These are phyloP conservation scores for Hypoxylon fragiforme DNA, from an alignment of 495 filamentous ascomycete species.

Conservation along the genomic window DNA sequence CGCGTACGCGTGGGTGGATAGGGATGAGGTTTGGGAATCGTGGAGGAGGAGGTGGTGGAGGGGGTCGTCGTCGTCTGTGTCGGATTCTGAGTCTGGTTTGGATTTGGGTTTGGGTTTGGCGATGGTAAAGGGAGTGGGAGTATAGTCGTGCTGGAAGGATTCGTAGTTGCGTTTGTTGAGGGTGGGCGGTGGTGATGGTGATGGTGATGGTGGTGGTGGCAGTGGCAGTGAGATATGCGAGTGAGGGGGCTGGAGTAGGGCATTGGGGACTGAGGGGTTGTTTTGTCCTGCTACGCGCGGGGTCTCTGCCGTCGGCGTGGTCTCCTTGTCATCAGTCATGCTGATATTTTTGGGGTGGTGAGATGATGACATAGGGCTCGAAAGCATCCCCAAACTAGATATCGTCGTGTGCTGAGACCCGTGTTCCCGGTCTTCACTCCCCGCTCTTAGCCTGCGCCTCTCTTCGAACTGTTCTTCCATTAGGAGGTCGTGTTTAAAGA, in stretches of 20 bases:
- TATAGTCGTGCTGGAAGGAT: not conserved
- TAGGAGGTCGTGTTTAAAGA: constrained; percentile 67
- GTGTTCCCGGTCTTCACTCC: not conserved
- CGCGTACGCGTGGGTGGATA: constrained; percentile 38
- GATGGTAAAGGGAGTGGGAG: no score
- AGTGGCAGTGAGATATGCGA: not conserved
- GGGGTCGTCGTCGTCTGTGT: constrained; percentile 8
- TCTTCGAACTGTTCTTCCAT: constrained; percentile 47
- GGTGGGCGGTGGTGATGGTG: not conserved
- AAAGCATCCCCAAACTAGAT: not conserved
- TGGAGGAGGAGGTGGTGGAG: no score
- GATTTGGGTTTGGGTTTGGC: no score
- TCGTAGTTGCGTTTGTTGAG: constrained; percentile 10
- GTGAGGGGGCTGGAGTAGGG: not conserved
- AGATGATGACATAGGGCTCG: constrained; percentile 5
- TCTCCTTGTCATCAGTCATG: no score
- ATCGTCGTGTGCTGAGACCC: not conserved
- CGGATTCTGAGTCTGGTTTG: no score
- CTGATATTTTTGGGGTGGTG: no score
- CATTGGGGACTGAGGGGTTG: not conserved
- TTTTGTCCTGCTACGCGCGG: not conserved
- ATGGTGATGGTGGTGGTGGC: not conserved
- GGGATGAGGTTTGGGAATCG: constrained; percentile 35
- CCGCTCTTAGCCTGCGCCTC: not conserved
- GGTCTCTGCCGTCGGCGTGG: not conserved